Percentiles rank a stretch among this genome's conserved stretches.
These are phyloP conservation scores for Alternaria brassicicola DNA, from an alignment of 2,329 filamentous ascomycete species.

Conservation along the genomic window DNA sequence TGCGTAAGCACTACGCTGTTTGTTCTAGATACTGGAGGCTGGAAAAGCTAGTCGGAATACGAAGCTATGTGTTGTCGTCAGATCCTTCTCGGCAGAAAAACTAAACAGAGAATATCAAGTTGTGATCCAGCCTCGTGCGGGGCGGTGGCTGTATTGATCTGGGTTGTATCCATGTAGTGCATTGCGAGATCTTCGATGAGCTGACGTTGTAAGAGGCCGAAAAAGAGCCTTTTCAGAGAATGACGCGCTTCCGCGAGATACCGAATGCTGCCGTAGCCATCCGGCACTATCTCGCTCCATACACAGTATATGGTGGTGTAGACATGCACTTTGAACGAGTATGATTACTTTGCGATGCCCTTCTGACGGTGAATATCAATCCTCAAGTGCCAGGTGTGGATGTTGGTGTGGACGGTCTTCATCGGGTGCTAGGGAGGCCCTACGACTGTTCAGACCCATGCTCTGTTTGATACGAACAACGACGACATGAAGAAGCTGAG, in stretches of 20 bases:
- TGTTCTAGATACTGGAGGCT: neutral
- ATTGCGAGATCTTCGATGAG: conserved; percentile 3
- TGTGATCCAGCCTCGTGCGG: conserved; percentile 1
- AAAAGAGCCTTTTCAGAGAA: neutral
- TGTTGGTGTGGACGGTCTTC: neutral
- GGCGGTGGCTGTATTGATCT: neutral
- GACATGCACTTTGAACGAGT: neutral
- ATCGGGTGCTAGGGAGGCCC: neutral
- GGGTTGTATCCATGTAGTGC: neutral
- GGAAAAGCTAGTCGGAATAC: neutral
- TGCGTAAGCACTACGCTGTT: conserved; percentile 2
- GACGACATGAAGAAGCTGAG: neutral
- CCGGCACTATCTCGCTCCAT: neutral
- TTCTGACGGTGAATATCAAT: neutral
- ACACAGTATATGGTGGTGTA: neutral
- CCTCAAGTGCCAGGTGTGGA: neutral
- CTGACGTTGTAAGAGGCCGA: neutral
- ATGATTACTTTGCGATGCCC: neutral
- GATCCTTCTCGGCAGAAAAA: conserved; percentile 5
- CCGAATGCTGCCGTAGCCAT: neutral
- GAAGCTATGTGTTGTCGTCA: conserved; percentile 9
- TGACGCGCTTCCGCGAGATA: conserved; percentile 1
- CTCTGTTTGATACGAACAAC: conserved; percentile 1
- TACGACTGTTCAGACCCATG: neutral
- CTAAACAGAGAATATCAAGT: conserved; percentile 1